Percentiles rank a stretch among this genome's conserved stretches.
phyloP scores from a whole-genome alignment of 2,329 filamentous ascomycete genomes.

The Verticillium isaacii region DNA sequence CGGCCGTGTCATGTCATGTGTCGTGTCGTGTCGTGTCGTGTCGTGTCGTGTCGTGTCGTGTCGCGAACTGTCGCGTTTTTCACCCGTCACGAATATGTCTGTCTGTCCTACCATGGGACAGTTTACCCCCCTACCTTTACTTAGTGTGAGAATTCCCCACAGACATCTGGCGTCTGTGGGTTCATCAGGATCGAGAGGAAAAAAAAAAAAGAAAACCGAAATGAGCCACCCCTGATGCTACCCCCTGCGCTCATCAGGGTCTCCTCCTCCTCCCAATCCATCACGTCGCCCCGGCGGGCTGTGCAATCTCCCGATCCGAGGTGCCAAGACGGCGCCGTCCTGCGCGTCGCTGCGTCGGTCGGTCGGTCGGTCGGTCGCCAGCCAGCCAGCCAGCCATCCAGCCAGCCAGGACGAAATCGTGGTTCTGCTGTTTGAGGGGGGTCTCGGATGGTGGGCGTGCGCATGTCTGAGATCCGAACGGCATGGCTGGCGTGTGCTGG shows the following conservation, averaged over 20 bases:
- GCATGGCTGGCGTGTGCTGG: too few species aligned
- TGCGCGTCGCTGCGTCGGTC: too few species aligned
- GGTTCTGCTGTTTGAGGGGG: too few species aligned
- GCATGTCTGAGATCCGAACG: too few species aligned
- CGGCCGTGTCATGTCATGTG: background rate
- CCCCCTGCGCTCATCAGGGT: conserved; percentile 5
- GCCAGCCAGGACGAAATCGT: too few species aligned
- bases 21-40: too few species aligned
- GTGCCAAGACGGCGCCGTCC: background rate
- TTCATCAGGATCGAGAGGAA: background rate
- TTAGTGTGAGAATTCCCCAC: background rate
- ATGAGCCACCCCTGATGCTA: background rate
- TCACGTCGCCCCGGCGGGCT: background rate
- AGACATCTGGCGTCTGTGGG: background rate
- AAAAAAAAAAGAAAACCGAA: background rate
- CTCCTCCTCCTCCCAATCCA: background rate
- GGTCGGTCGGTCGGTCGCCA: too few species aligned
- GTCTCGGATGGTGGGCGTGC: too few species aligned
- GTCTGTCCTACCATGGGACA: too few species aligned
- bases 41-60: too few species aligned
- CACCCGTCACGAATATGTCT: background rate
- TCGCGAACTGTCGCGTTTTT: background rate
- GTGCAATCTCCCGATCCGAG: background rate
- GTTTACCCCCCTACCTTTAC: too few species aligned
- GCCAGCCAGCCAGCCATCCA: too few species aligned